Evolutionary conservation across 2,329 filamentous ascomycete species (phyloP), one percentile per base, ranked within the genome.

Genomic region (Fulvia fulva): DNA sequence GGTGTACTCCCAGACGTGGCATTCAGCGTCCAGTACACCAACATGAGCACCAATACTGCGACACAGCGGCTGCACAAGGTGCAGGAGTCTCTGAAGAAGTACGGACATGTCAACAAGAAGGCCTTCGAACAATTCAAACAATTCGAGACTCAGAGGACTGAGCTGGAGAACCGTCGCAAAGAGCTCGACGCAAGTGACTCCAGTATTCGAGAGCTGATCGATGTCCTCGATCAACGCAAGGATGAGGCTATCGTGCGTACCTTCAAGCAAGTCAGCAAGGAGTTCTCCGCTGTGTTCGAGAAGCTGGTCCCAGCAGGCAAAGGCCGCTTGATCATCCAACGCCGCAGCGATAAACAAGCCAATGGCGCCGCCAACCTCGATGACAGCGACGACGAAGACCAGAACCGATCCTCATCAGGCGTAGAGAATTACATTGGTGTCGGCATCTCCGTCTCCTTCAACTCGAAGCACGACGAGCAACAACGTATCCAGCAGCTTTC

Each of bases 71-170:
- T 97, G 23, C 91, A 94, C 76, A 95, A 92, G 70, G 91, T 93
- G 69, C 95, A 96, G 63, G 90, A 96, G 67, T 87, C 89, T 0
- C 81, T 97, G 55, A 97, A 97, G 78, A 96, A 97, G 73, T 97
- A 94, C 77, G 91, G 91, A 56, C 91, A 97, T 69, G 92, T 99
- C 77, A 99, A 99, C 83, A 99, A 97, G 78, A 97, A 99, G 77
- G 94, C 94, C 0, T 96, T 97, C 71, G 95, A 99, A 76, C 94
- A 99, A 74, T 99, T 97, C 79, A 95, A 93, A 77, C 96, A 87
- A 77, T 99, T 97, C 73, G 97, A 93, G 7, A 89, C 87, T 52
- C 91, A 97, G 75, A 88, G 95, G 57, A 92, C 96, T 62, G 88
- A 88, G 22, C 81, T 99, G 19, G 89, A 89, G 51, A 88, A 89